Evolutionary conservation across 2,329 filamentous ascomycete species (phyloP), one percentile per base, ranked within the genome.

Genomic region (Emydomyces testavorans): DNA sequence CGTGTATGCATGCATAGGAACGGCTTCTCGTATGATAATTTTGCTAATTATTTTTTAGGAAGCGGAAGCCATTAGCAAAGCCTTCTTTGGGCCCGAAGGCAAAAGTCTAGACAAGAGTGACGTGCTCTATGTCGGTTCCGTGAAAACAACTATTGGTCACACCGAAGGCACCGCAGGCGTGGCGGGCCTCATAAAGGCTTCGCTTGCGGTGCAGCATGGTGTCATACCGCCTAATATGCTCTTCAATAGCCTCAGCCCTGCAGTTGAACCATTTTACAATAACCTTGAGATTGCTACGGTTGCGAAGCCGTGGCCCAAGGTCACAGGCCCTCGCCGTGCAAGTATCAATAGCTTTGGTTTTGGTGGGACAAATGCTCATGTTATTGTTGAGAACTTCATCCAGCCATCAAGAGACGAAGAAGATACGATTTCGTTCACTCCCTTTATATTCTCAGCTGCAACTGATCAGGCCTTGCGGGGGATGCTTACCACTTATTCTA

Each of bases 321-420:
- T 49, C 6, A 28, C 36, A 1, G 51, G 54, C 29, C 44, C 42
- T 2, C 52, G 58, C 24, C 53, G 62, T 35, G 54, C 60, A 6
- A 62, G 60, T 31, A 53, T 66, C 16, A 66, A 63, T 45, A 58
- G 52, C 0, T 65, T 65, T 44, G 63, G 64, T 1, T 61, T 62
- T 39, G 58, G 57, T 20, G 58, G 59, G 11, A 53, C 52, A 50
- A 64, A 60, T 49, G 59, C 46, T 35, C 58, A 53, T 53, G 56
- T 34, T 43, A 55, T 55, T 56, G 45, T 58, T 32, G 62, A 58
- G 20, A 48, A 41, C 20, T 64, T 62, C 43, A 45, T 53, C 2
- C 37, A 53, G 5, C 47, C 48, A 21, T 6, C n/a, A 10, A 18
- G 45, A 48, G 15, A 34, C 45, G 39, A 45, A 5, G 4, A 31